Evolutionary conservation across 257 asterid genomes (phyloP).

Genomic region (Cynanchum wilfordii): DNA sequence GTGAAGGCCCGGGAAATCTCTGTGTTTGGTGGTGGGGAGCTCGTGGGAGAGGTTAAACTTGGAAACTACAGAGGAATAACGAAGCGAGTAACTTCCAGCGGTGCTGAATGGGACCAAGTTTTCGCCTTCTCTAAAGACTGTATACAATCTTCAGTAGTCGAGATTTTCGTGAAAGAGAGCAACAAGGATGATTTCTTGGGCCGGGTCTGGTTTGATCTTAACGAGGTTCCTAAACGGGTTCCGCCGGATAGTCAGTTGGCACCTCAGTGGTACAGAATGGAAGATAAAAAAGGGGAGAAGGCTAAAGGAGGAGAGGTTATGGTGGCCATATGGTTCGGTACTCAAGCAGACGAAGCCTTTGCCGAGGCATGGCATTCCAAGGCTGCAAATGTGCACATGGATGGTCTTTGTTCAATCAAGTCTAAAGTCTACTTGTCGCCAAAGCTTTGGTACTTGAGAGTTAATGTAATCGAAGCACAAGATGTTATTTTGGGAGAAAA

Average conservation of each 20-base stretch:
- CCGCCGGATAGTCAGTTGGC: slow-evolving; percentile 83
- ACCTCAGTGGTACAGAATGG: slow-evolving; percentile 87
- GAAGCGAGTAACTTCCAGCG: slow-evolving; percentile 42
- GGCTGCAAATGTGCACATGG: slow-evolving; percentile 66
- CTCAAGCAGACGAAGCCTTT: slow-evolving; percentile 85
- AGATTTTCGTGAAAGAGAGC: slow-evolving; percentile 56
- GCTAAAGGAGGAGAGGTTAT: slow-evolving; percentile 59
- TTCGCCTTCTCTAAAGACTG: slow-evolving; percentile 82
- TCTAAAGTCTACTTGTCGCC: slow-evolving; percentile 80
- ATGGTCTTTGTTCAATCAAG: slow-evolving; percentile 67
- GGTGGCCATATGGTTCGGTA: slow-evolving; percentile 82
- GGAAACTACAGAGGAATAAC: slow-evolving; percentile 76
- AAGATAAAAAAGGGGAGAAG: slow-evolving; percentile 71
- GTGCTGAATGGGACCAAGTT: slow-evolving; percentile 70
- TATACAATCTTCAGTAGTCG: slow-evolving; percentile 71
- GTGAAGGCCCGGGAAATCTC: slow-evolving; percentile 60
- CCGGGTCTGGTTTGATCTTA: slow-evolving; percentile 76
- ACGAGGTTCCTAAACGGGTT: slow-evolving; percentile 70
- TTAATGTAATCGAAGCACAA: slow-evolving; percentile 75
- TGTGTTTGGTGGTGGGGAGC: slow-evolving; percentile 48
- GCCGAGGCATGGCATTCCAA: slow-evolving; percentile 92
- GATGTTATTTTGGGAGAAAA: slow-evolving; percentile 59
- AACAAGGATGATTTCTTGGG: slow-evolving; percentile 72
- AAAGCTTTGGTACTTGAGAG: slow-evolving; percentile 78
- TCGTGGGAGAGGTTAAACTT: slow-evolving; percentile 75